Base-by-base conservation (phyloP, 257 asterid species). In the Apocynum venetum region DNA sequence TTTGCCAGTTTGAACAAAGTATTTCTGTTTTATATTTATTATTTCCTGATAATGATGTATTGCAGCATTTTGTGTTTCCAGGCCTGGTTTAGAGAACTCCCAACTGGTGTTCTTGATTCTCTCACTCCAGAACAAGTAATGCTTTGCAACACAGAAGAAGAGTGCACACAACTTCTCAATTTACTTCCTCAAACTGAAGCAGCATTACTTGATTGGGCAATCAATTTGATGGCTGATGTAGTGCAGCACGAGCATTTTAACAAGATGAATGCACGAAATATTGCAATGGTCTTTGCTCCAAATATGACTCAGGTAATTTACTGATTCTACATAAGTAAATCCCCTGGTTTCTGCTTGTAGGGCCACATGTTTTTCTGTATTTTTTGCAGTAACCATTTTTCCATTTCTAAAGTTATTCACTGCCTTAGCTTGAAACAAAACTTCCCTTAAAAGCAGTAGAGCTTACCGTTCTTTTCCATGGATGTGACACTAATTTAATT, bases 1-100 rank as follows among this genome's bases (percentile, higher is more conserved):
- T 8, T 35, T 63, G 69, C 15, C 69, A 63, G 69, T 55, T 55
- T 55, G 25, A 17, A 0, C 31, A 25, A 41, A 6, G 17, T 1
- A n/a, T 72, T 13, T 51, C 51, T 25, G 35, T 51, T 12, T 47
- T 3, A 4, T 8, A 57, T 63, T 10, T 8, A 20, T 67, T 55
- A 10, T 55, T 40, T 7, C 52, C 20, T 57, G 77, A 71, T 59
- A 61, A 61, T 72, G 56, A 40, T 77, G 47, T 49, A 9, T 4
- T 46, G 15, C 15, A 25, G 25, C 69, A 10, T 7, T n/a, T 73
- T 73, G 56, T 40, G 15, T 70, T 74, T 80, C 6, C 87, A 93
- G 98, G 97, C 98, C 51, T 93, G 97, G 98, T 89, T 93, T 77
- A 86, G 98, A 79, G 98, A 93, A 71, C 96, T 93, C 44, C 98